phyloP scores from a whole-genome alignment of 106 monocot genomes.

The Dendrobium chrysotoxum region DNA sequence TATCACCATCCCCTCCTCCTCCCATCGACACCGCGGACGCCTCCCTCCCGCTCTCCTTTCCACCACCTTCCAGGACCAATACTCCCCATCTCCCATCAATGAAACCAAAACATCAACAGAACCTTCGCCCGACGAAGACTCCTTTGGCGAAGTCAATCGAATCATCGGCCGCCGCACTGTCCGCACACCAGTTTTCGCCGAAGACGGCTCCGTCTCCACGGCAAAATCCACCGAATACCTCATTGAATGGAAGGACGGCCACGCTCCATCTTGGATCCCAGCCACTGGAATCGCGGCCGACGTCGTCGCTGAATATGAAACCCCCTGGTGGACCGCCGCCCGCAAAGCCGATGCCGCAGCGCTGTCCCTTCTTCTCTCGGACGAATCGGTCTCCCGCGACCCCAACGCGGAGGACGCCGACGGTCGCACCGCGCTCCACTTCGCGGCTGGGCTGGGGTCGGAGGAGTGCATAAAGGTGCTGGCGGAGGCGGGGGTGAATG shows the following conservation, averaged over 20 bases:
- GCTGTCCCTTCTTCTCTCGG: slow-evolving; percentile 40
- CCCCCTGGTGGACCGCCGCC: slow-evolving; percentile 88
- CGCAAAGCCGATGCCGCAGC: slow-evolving; percentile 57
- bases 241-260: slow-evolving; percentile 78
- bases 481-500: slow-evolving; percentile 33
- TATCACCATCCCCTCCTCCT: not conserved
- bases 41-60: slow-evolving; percentile 1
- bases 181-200: slow-evolving; percentile 15
- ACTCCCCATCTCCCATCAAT: slow-evolving; percentile 6
- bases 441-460: slow-evolving; percentile 70
- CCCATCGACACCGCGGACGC: slow-evolving; percentile 1
- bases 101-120: not conserved
- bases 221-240: slow-evolving; percentile 48
- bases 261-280: slow-evolving; percentile 62
- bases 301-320: slow-evolving; percentile 84
- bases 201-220: slow-evolving; percentile 32
- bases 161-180: slow-evolving; percentile 70
- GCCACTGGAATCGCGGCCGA: slow-evolving; percentile 55
- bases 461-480: slow-evolving; percentile 37
- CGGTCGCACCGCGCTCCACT: slow-evolving; percentile 73
- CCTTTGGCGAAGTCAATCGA: slow-evolving; percentile 63
- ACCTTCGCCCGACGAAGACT: slow-evolving; percentile 28
- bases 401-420: slow-evolving; percentile 61
- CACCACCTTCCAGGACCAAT: slow-evolving; percentile 48
- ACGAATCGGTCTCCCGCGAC: slow-evolving; percentile 35